Percentiles rank a stretch among this genome's conserved stretches.
phyloP scores from a whole-genome alignment of 768 basidiomycete genomes.

The Leccinum boreale region DNA sequence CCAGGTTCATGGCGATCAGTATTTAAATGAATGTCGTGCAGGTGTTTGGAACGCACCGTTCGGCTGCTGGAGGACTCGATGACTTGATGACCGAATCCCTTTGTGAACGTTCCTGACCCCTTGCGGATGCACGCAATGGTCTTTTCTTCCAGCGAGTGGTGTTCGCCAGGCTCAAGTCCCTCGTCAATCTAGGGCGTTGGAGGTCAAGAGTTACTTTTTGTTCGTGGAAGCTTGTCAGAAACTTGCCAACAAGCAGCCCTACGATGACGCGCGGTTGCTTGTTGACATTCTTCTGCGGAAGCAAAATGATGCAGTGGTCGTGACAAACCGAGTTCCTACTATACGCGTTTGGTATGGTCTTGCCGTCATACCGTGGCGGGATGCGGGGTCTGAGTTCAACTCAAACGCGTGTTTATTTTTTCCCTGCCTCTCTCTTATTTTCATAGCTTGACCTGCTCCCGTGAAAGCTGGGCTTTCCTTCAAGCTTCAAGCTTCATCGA shows the following conservation, averaged over 20 bases:
- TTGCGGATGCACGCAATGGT: background rate
- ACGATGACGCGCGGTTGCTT: background rate
- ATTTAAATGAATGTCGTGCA: background rate
- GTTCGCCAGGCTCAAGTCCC: background rate
- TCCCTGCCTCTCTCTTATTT: conserved; percentile 1
- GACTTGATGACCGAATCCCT: background rate
- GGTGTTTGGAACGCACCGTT: conserved; percentile 4
- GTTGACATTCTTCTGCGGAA: conserved; percentile 10
- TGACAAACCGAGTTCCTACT: conserved; percentile 15
- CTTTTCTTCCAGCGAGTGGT: background rate
- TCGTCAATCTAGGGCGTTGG: background rate
- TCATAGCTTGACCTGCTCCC: background rate
- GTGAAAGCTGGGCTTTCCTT: background rate
- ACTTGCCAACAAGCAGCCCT: background rate
- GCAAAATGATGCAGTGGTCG: conserved; percentile 13
- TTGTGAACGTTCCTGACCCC: background rate
- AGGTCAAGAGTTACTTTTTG: conserved; percentile 5
- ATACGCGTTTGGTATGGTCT: conserved; percentile 24
- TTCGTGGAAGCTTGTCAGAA: background rate
- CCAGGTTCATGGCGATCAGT: background rate
- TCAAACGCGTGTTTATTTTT: conserved; percentile 12
- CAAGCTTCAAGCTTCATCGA: no score
- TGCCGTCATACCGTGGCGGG: conserved; percentile 27
- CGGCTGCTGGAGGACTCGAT: no score
- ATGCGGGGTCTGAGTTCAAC: conserved; percentile 18